These are phyloP conservation scores for Mucor circinelloides DNA, from an alignment of 371 early-diverging fungal genomes.

Conservation along the genomic window DNA sequence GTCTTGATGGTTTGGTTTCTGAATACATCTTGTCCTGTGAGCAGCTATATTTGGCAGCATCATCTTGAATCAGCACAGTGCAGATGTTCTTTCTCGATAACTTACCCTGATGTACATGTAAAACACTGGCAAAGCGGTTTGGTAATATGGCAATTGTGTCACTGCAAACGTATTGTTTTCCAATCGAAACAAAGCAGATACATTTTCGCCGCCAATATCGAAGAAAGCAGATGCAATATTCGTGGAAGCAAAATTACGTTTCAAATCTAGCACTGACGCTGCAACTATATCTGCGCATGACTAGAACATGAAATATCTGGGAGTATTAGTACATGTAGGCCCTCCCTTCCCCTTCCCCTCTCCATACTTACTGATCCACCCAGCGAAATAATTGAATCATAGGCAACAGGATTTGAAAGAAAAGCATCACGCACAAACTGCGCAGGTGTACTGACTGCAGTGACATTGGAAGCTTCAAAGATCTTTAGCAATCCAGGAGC, in stretches of 20 bases:
- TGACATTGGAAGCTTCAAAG: not conserved
- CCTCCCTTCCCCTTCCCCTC: not conserved
- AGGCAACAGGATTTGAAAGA: slow-evolving; percentile 4
- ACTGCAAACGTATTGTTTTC: slow-evolving; percentile 38
- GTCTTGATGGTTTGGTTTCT: slow-evolving; percentile 37
- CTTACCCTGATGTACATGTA: slow-evolving; percentile 47
- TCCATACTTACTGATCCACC: slow-evolving; percentile 29
- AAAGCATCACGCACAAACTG: slow-evolving; percentile 4
- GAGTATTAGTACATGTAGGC: not conserved
- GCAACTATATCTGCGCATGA: slow-evolving; percentile 25
- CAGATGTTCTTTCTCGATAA: not conserved
- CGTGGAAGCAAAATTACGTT: slow-evolving; percentile 12
- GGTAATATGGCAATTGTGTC: slow-evolving; percentile 53
- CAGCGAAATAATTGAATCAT: slow-evolving; percentile 34
- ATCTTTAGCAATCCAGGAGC: not conserved
- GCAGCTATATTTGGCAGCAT: slow-evolving; percentile 18
- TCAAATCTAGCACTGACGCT: slow-evolving; percentile 30
- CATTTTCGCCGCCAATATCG: slow-evolving; percentile 30
- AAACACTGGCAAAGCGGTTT: slow-evolving; percentile 52
- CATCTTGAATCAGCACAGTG: not conserved
- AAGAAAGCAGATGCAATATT: slow-evolving; percentile 35
- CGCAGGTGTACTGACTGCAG: not conserved
- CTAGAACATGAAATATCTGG: not conserved
- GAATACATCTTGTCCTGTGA: slow-evolving; percentile 46
- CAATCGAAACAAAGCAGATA: slow-evolving; percentile 29